Conservation (phyloP, 257 asterid species). For the Apocynum venetum region DNA sequence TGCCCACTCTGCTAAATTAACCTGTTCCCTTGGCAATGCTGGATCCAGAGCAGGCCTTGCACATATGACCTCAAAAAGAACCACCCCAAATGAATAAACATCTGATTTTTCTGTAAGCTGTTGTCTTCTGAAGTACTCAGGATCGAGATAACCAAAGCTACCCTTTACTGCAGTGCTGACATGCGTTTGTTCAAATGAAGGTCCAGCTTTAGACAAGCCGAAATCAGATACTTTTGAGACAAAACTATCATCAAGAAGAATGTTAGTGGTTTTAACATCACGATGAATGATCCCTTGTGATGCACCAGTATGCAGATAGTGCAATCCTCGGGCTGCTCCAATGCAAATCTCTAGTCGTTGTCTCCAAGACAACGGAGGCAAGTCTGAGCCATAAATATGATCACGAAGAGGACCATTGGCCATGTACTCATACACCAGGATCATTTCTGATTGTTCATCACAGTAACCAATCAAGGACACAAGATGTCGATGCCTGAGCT, state of each 20-base stretch:
- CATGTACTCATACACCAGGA: slow-evolving; percentile 85
- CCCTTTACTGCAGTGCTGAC: slow-evolving; percentile 98
- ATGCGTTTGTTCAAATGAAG: slow-evolving; percentile 81
- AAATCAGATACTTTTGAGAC: slow-evolving; percentile 79
- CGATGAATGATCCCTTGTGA: slow-evolving; percentile 88
- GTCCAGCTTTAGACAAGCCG: slow-evolving; percentile 88
- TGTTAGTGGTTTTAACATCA: slow-evolving; percentile 85
- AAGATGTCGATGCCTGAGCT: slow-evolving; percentile 82
- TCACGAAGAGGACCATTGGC: slow-evolving; percentile 74
- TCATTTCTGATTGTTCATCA: slow-evolving; percentile 82
- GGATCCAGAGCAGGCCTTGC: slow-evolving; percentile 95
- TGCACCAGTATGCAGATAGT: slow-evolving; percentile 92
- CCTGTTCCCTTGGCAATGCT: slow-evolving; percentile 76
- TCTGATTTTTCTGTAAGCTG: slow-evolving; percentile 87
- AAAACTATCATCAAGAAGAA: slow-evolving; percentile 70
- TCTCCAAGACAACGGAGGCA: slow-evolving; percentile 64
- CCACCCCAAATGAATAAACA: slow-evolving; percentile 87
- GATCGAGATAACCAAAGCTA: slow-evolving; percentile 91
- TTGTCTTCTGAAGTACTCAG: slow-evolving; percentile 88
- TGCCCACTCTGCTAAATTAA: slow-evolving; percentile 88
- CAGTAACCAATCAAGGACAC: slow-evolving; percentile 87
- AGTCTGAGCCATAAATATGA: slow-evolving; percentile 61
- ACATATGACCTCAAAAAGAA: slow-evolving; percentile 79
- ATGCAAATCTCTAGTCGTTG: slow-evolving; percentile 87
- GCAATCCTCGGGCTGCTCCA: slow-evolving; percentile 88